phyloP scores from a whole-genome alignment of 1,284 basidiomycete species.

The Ustilago esculenta region DNA sequence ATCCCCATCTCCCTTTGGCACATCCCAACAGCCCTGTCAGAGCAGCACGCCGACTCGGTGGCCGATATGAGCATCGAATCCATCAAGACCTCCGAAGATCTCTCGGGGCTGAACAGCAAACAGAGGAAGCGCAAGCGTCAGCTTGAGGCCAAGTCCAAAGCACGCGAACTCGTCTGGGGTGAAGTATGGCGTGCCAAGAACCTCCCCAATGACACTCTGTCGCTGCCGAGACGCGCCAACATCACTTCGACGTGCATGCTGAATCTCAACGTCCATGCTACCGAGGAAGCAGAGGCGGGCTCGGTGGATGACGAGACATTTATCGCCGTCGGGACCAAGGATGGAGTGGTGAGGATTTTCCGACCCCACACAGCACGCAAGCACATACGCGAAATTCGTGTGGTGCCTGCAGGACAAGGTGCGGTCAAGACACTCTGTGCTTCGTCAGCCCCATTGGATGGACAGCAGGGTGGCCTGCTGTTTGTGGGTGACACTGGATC shows the following conservation, averaged over 20 bases:
- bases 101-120: conserved; percentile 38
- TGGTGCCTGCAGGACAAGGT: conserved; percentile 32
- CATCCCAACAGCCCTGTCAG: conserved; percentile 29
- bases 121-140: conserved; percentile 54
- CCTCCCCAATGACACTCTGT: conserved; percentile 56
- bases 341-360: conserved; percentile 47
- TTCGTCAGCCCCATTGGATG: conserved; percentile 16
- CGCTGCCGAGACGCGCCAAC: conserved; percentile 48
- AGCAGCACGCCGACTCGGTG: conserved; percentile 15
- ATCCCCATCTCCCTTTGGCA: conserved; percentile 58
- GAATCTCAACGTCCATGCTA: background rate
- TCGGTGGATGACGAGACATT: conserved; percentile 1
- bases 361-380: conserved; percentile 24
- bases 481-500: conserved; percentile 51
- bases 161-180: conserved; percentile 51
- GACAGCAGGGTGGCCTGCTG: conserved; percentile 25
- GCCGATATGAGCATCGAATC: conserved; percentile 32
- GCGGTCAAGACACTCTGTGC: conserved; percentile 39
- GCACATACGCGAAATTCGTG: conserved; percentile 36
- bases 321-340: conserved; percentile 50
- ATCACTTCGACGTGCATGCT: conserved; percentile 48
- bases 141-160: conserved; percentile 46
- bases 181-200: conserved; percentile 61
- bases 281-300: background rate
- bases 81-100: conserved; percentile 17